Conservation (phyloP, 1,139 yeast genomes). For the Pichia sorboxylosa region DNA sequence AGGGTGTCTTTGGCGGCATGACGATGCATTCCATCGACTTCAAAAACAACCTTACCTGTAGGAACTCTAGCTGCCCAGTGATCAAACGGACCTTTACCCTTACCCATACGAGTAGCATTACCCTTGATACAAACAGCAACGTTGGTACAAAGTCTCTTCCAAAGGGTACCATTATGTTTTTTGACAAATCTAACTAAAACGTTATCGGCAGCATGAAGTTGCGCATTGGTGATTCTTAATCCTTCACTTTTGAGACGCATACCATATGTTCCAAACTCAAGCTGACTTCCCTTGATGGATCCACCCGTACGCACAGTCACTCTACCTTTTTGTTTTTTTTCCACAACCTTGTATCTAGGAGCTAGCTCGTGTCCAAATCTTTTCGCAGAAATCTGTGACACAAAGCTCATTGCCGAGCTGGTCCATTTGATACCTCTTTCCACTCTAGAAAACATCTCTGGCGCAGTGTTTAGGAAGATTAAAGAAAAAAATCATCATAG, state of each 20-base stretch:
- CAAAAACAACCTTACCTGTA: constrained; percentile 87
- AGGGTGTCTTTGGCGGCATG: constrained; percentile 85
- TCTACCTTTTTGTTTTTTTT: constrained; percentile 88
- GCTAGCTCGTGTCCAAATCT: constrained; percentile 79
- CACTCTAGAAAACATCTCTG: constrained; percentile 6
- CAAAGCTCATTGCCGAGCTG: neutral
- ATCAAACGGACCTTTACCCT: constrained; percentile 96
- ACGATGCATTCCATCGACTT: constrained; percentile 78
- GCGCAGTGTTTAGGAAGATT: too few relatives aligned
- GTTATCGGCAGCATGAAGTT: constrained; percentile 82
- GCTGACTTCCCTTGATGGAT: constrained; percentile 73
- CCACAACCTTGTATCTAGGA: constrained; percentile 62
- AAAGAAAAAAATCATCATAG: too few relatives aligned
- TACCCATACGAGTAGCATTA: constrained; percentile 99
- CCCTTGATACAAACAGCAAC: constrained; percentile 93
- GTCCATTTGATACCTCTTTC: constrained; percentile 4
- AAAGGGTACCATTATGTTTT: constrained; percentile 53
- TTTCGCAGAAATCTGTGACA: constrained; percentile 12
- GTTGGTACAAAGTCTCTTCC: constrained; percentile 74
- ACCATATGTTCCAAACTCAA: constrained; percentile 78
- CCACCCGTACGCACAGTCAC: constrained; percentile 95
- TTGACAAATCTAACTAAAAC: constrained; percentile 75
- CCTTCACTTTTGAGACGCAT: constrained; percentile 83
- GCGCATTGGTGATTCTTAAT: constrained; percentile 75
- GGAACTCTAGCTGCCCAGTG: constrained; percentile 97